Evolutionary conservation across 345 rosid genomes (phyloP).

Genomic region (Pseudoturritis turrita): DNA sequence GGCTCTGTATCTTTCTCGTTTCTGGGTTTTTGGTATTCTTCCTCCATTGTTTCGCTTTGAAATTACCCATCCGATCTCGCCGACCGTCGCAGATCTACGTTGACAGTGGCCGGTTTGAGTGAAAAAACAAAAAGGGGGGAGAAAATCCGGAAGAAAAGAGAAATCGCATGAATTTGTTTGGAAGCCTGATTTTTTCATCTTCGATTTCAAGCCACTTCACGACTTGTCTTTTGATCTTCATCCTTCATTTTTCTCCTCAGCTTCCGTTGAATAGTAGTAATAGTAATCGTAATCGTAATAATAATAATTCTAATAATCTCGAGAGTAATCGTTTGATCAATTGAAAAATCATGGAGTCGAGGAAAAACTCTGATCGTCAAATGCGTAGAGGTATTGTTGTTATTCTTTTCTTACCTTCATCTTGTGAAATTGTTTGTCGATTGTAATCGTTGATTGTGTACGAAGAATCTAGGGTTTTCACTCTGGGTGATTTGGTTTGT

Average conservation of each 20-base stretch:
- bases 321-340: slow-evolving; percentile 17
- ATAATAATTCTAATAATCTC: slow-evolving; percentile 16
- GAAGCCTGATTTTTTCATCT: slow-evolving; percentile 59
- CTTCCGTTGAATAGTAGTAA: slow-evolving; percentile 29
- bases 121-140: background rate
- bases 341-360: slow-evolving; percentile 54
- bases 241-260: slow-evolving; percentile 85
- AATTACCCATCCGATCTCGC: background rate
- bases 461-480: background rate
- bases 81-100: slow-evolving; percentile 25
- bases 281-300: background rate
- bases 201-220: slow-evolving; percentile 67
- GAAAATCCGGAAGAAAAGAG: slow-evolving; percentile 21
- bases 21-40: background rate
- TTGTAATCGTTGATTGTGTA: background rate
- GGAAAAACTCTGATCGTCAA: slow-evolving; percentile 70
- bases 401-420: too few relatives aligned
- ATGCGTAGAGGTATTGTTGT: slow-evolving; percentile 53
- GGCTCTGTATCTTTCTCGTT: background rate
- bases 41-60: slow-evolving; percentile 7
- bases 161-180: slow-evolving; percentile 96
- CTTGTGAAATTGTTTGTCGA: background rate
- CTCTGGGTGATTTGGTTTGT: background rate
- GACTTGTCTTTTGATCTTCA: slow-evolving; percentile 70
- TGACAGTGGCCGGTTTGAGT: background rate